phyloP scores from a whole-genome alignment of 1,139 yeast species.

The Blastobotrys illinoisensis region DNA sequence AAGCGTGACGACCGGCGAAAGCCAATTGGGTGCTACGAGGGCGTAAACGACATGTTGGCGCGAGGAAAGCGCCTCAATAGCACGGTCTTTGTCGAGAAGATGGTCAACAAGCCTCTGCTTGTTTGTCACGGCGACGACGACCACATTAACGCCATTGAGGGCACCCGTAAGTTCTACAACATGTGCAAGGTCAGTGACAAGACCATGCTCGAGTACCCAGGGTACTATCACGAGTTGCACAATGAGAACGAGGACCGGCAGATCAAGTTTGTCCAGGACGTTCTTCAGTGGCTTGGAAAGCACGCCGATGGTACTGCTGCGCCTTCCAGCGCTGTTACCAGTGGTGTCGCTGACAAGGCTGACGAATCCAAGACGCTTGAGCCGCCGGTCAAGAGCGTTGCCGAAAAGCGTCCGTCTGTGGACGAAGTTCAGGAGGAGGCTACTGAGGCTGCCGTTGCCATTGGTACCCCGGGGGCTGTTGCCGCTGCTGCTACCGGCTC shows the following conservation, averaged over 20 bases:
- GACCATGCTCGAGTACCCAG: slow-evolving; percentile 33
- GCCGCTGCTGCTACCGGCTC: slow-evolving; percentile 3
- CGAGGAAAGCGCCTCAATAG: slow-evolving; percentile 54
- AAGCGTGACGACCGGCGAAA: slow-evolving; percentile 28
- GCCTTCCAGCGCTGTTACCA: no score
- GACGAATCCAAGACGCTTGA: slow-evolving; percentile 2
- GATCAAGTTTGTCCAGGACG: slow-evolving; percentile 33
- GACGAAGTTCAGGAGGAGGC: slow-evolving; percentile 4
- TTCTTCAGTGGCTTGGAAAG: slow-evolving; percentile 39
- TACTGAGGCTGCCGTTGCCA: slow-evolving; percentile 6
- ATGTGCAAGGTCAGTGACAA: slow-evolving; percentile 35
- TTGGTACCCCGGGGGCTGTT: slow-evolving; percentile 7
- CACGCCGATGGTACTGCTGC: no score
- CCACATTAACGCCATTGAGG: slow-evolving; percentile 50
- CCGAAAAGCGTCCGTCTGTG: slow-evolving; percentile 7
- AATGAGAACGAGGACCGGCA: slow-evolving; percentile 42
- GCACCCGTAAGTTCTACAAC: slow-evolving; percentile 45
- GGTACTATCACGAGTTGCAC: slow-evolving; percentile 34
- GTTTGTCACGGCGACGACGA: slow-evolving; percentile 53
- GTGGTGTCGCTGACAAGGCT: slow-evolving; percentile 3
- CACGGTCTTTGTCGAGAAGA: slow-evolving; percentile 40
- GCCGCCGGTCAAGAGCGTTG: slow-evolving; percentile 6
- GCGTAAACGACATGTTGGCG: slow-evolving; percentile 57
- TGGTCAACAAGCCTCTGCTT: slow-evolving; percentile 44
- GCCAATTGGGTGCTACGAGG: slow-evolving; percentile 45